Conservation (phyloP, 305 asterid genomes). For the Solanum hybrid region DNA sequence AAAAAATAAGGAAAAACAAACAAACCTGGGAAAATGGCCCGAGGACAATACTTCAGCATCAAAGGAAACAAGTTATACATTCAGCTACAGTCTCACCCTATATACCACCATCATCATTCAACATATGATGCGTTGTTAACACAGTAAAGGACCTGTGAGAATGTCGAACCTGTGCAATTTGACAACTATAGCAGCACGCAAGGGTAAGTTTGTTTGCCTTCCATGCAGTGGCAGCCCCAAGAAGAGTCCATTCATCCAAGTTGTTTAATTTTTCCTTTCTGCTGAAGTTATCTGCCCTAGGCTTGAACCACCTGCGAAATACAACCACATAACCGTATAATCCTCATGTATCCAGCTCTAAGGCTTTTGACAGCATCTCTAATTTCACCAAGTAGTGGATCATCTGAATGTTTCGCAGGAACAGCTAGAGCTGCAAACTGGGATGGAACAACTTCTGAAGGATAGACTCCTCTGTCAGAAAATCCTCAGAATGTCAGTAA, state of each 20-base stretch:
- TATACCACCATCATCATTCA: background rate
- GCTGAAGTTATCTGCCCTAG: constrained; percentile 15
- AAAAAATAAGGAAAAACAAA: background rate
- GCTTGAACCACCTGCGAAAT: constrained; percentile 43
- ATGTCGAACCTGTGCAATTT: background rate
- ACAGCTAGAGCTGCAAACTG: constrained; percentile 21
- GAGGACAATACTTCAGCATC: background rate
- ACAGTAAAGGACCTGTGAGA: background rate
- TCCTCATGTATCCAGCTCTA: constrained; percentile 57
- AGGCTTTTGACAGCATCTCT: constrained; percentile 35
- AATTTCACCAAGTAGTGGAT: constrained; percentile 28
- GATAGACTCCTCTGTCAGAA: constrained; percentile 74
- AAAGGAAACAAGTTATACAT: background rate
- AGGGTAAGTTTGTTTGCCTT: background rate
- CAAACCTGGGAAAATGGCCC: background rate
- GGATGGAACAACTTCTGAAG: constrained; percentile 60
- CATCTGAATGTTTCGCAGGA: constrained; percentile 15
- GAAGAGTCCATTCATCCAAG: background rate
- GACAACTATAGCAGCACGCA: background rate
- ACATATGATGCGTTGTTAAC: background rate
- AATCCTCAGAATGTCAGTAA: constrained; percentile 10
- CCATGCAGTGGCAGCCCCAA: background rate
- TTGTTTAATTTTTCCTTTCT: background rate
- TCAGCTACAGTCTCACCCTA: background rate
- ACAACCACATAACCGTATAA: constrained; percentile 51